Evolutionary conservation across 352 stramenopile species (phyloP).

Genomic region (Phytophthora vignae): DNA sequence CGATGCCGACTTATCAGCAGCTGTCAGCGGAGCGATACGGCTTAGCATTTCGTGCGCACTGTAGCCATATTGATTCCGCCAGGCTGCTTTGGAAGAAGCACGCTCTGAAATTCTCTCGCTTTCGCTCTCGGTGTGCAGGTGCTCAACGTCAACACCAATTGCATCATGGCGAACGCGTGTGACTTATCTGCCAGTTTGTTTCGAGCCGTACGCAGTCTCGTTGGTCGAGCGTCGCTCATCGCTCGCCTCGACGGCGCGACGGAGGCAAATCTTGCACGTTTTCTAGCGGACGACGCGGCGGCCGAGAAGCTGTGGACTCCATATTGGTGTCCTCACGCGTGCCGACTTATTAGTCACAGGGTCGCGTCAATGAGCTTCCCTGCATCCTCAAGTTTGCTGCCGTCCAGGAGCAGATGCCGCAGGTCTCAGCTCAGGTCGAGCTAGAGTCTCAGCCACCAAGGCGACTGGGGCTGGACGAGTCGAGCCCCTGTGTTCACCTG

Average conservation of each 20-base stretch:
- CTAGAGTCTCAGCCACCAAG: not conserved
- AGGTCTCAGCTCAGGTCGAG: not conserved
- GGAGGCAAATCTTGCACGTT: conserved; percentile 25
- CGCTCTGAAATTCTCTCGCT: conserved; percentile 8
- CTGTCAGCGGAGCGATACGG: not conserved
- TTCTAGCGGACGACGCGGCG: conserved; percentile 12
- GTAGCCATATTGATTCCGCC: conserved; percentile 21
- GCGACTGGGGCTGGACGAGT: not conserved
- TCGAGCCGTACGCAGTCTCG: conserved; percentile 18
- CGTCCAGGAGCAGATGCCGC: conserved; percentile 9
- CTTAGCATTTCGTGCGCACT: conserved; percentile 10
- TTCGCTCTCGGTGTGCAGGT: conserved; percentile 25
- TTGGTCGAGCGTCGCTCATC: conserved; percentile 11
- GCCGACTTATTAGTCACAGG: not conserved
- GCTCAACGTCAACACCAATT: not conserved
- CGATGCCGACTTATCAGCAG: not conserved
- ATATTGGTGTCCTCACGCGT: too few relatives aligned
- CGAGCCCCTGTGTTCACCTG: not conserved
- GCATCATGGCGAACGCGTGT: not conserved
- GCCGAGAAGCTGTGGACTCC: conserved; percentile 12
- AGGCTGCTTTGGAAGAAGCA: conserved; percentile 19
- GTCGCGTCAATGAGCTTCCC: conserved; percentile 11
- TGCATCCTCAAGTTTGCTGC: not conserved
- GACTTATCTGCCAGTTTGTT: conserved; percentile 17
- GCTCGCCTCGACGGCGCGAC: conserved; percentile 19